A percentile compares a stretch with the other conserved stretches of the same genome.
Conservation (phyloP, 257 asterid genomes). For the Solanum acaule region DNA sequence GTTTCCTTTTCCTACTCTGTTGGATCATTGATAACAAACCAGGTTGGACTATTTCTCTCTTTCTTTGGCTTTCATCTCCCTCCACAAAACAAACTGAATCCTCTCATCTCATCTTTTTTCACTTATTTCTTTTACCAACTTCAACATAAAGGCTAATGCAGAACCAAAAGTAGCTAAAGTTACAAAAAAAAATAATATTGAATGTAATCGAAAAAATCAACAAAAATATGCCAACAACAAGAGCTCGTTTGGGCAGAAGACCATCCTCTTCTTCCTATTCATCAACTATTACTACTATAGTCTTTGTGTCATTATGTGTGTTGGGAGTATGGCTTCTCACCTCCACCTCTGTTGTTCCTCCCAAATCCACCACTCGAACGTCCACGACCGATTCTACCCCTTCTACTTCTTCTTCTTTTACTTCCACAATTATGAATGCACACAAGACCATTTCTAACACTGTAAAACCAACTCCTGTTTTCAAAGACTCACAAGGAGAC, state of each 20-base stretch:
- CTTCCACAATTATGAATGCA: constrained; percentile 5
- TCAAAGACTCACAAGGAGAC: constrained; percentile 38
- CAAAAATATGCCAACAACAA: constrained; percentile 37
- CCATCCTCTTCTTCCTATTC: constrained; percentile 36
- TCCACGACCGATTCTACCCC: constrained; percentile 5
- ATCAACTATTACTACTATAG: constrained; percentile 39
- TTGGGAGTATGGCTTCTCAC: constrained; percentile 57
- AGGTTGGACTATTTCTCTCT: not conserved
- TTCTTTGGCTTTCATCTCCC: constrained; percentile 2
- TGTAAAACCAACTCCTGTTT: constrained; percentile 12
- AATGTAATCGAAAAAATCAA: not conserved
- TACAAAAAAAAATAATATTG: constrained; percentile 8
- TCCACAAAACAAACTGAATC: constrained; percentile 9
- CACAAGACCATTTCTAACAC: constrained; percentile 7
- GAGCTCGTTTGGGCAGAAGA: constrained; percentile 38
- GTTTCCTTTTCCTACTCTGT: constrained; percentile 56
- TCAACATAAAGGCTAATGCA: not conserved
- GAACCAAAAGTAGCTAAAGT: constrained; percentile 15
- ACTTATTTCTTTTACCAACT: not conserved
- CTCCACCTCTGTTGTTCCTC: constrained; percentile 33
- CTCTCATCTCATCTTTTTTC: not conserved
- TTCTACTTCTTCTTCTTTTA: constrained; percentile 3
- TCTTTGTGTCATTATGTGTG: constrained; percentile 44
- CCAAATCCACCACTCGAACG: constrained; percentile 21
- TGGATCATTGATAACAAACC: constrained; percentile 46